Evolutionary conservation across 2,329 filamentous ascomycete genomes (phyloP), one percentile per base, ranked within the genome.

Genomic region (Aspergillus amoenus): DNA sequence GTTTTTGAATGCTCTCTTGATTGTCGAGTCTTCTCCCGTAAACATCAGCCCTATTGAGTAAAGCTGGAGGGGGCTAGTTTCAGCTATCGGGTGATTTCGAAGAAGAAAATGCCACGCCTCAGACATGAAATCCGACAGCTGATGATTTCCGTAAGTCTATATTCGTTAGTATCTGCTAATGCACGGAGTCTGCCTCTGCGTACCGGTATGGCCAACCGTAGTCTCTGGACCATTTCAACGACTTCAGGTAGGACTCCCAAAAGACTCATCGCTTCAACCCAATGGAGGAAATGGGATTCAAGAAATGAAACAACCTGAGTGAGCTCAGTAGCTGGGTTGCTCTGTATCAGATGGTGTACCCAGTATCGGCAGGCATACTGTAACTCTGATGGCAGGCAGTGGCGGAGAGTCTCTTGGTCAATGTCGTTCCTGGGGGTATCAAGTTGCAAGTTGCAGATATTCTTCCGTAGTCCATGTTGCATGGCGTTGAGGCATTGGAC

Each of bases 21-120:
- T 57, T n/a, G 68, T 60, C 53, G 66, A 68, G 8, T 7, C 51
- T 49, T 44, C 47, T 21, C 71, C 72, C 27, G 63, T 58, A 56
- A 75, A 76, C 15, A 71, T 42, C 0, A 76, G 55, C 6, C 69
- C 73, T 11, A 67, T 68, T 24, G n/a, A 64, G 58, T 76, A 76
- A 15, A 71, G 43, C 59, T 76, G 71, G 24, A 77, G 69, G 12
- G 74, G 74, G 13, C 66, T 65, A 40, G 51, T 45, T 40, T 71
- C 61, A 43, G 68, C 61, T 30, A 74, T 64, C 13, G 66, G 61
- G 21, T 55, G 24, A 56, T 69, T 67, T 43, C 62, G 62, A 0
- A 71, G 61, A 44, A 73, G 46, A 59, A 76, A 73, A 34, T 66
- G 60, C 45, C 52, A 65, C 18, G 68, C 67, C 61, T 76, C 71